Evolutionary conservation across 306 rosid species (phyloP).

Genomic region (Phaseolus lunatus): DNA sequence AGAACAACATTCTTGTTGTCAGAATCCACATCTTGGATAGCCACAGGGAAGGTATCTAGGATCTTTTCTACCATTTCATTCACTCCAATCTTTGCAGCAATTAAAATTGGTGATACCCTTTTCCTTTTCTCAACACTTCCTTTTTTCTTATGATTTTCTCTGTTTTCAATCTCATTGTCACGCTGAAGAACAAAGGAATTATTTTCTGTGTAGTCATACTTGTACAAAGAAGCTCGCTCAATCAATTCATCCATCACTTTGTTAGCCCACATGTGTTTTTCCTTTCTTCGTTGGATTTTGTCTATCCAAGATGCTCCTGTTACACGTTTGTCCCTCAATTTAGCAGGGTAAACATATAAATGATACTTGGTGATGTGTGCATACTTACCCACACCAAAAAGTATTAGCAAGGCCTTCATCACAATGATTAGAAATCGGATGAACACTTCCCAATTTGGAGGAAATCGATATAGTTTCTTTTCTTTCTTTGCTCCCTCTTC

Average conservation of each 20-base stretch:
- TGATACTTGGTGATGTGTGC: neutral
- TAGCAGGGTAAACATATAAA: neutral
- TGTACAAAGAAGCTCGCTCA: conserved; percentile 18
- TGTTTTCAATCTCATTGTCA: neutral
- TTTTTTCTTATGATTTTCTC: neutral
- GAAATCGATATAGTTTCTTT: conserved; percentile 10
- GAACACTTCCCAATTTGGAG: conserved; percentile 42
- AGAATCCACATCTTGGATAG: conserved; percentile 38
- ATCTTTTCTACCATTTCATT: conserved; percentile 43
- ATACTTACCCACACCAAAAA: conserved; percentile 47
- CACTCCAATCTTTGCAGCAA: conserved; percentile 46
- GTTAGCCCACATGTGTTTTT: conserved; percentile 45
- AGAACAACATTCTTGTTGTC: conserved; percentile 42
- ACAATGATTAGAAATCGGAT: conserved; percentile 17
- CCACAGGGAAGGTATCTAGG: conserved; percentile 36
- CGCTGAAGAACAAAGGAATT: neutral
- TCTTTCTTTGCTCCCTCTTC: conserved; percentile 5
- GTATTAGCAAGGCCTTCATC: conserved; percentile 43
- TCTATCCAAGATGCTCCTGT: conserved; percentile 41
- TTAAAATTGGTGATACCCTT: conserved; percentile 37
- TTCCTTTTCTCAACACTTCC: neutral
- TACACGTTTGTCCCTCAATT: conserved; percentile 14
- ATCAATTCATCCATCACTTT: conserved; percentile 42
- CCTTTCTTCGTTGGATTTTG: conserved; percentile 44
- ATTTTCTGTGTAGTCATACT: conserved; percentile 9